phyloP scores from a whole-genome alignment of 306 rosid genomes.

The Rosa rugosa region DNA sequence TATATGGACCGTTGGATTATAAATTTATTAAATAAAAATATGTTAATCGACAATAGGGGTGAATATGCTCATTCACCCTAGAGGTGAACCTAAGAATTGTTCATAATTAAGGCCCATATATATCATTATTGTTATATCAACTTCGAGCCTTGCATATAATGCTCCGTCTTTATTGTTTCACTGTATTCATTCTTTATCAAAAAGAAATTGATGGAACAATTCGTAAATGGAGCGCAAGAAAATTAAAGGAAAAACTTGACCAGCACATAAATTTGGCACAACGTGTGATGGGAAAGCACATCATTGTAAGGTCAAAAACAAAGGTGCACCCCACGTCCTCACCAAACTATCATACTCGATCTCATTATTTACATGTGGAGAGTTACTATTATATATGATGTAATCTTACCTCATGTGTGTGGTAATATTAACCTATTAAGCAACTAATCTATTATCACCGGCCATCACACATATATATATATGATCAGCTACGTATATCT shows the following conservation, averaged over 20 bases:
- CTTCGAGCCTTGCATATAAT: neutral
- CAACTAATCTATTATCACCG: neutral
- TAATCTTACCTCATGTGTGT: neutral
- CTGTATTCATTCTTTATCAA: neutral
- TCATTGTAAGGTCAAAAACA: neutral
- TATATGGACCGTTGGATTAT: too few species aligned
- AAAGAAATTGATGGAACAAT: neutral
- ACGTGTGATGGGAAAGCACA: neutral
- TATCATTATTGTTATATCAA: neutral
- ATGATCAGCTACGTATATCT: neutral
- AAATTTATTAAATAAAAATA: too few species aligned
- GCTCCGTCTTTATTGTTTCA: neutral
- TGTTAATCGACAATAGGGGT: too few species aligned
- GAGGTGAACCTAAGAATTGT: too few species aligned
- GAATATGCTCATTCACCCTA: too few species aligned
- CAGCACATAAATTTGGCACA: neutral
- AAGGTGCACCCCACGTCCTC: constrained; percentile 7
- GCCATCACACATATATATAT: too few species aligned
- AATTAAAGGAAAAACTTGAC: neutral
- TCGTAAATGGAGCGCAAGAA: neutral
- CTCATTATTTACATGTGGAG: neutral
- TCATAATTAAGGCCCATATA: too few species aligned
- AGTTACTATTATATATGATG: neutral
- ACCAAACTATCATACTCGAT: neutral
- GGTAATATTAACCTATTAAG: too few species aligned